Percentiles rank a stretch among this genome's conserved stretches.
These are phyloP conservation scores for Leishmania martiniquensis DNA, from an alignment of 208 protist species.

Conservation along the genomic window DNA sequence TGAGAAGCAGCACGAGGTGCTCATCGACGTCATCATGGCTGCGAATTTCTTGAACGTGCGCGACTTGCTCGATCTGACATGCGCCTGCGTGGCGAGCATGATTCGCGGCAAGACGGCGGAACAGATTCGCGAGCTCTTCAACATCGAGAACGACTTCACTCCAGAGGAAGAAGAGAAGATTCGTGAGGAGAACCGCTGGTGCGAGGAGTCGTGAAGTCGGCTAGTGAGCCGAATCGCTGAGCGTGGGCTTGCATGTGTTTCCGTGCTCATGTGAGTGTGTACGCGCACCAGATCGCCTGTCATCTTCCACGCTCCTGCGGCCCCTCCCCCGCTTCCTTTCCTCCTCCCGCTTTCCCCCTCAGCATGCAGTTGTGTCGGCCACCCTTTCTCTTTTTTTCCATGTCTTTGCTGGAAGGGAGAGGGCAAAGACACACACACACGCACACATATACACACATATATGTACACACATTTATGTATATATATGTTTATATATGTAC, in stretches of 20 bases:
- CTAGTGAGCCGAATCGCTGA: neutral
- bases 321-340: neutral
- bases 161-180: conserved; percentile 95
- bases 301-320: neutral
- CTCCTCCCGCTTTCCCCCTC: neutral
- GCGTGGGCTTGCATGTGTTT: neutral
- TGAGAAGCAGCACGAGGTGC: conserved; percentile 84
- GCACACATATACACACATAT: too few species aligned
- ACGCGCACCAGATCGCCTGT: neutral
- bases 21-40: conserved; percentile 95
- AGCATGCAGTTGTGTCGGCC: neutral
- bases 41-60: conserved; percentile 96
- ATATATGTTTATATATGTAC: neutral
- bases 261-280: neutral
- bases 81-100: conserved; percentile 93
- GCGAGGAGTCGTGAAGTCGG: conserved; percentile 68
- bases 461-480: neutral
- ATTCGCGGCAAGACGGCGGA: conserved; percentile 95
- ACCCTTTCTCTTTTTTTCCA: neutral
- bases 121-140: conserved; percentile 94
- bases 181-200: conserved; percentile 88
- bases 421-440: too few species aligned
- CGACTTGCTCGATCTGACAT: conserved; percentile 94
- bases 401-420: neutral
- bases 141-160: conserved; percentile 97